These are phyloP conservation scores for Euphorbia tirucalli DNA, from an alignment of 345 rosid genomes.

Conservation along the genomic window DNA sequence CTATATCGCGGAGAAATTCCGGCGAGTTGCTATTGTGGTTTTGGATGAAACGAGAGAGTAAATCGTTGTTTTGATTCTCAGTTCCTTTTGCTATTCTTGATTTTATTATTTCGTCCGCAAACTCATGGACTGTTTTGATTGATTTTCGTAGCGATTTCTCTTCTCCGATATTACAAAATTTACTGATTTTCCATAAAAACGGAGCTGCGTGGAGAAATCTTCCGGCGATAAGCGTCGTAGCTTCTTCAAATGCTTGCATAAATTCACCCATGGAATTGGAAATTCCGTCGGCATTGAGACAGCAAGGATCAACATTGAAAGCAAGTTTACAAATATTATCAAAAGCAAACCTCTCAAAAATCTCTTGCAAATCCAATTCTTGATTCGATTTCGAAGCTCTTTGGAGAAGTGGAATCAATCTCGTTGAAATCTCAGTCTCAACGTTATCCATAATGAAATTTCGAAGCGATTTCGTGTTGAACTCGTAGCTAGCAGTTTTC, in stretches of 20 bases:
- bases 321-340: conserved; percentile 34
- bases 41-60: conserved; percentile 20
- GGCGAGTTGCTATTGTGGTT: neutral
- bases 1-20: conserved; percentile 20
- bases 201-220: conserved; percentile 24
- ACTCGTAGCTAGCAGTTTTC: conserved; percentile 45
- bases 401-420: conserved; percentile 32
- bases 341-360: conserved; percentile 22
- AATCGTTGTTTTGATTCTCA: conserved; percentile 4
- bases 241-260: conserved; percentile 28
- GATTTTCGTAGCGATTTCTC: conserved; percentile 13
- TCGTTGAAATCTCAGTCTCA: conserved; percentile 25
- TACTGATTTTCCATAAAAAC: neutral
- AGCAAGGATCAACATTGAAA: conserved; percentile 21
- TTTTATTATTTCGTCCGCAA: conserved; percentile 16
- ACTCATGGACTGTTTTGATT: conserved; percentile 12
- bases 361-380: conserved; percentile 28
- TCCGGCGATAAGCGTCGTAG: conserved; percentile 20
- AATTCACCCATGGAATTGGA: conserved; percentile 6
- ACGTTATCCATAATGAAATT: conserved; percentile 36
- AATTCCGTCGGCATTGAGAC: conserved; percentile 17
- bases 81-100: neutral
- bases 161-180: conserved; percentile 8
- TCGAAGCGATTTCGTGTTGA: conserved; percentile 41
- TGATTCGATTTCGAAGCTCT: conserved; percentile 14